phyloP scores from a whole-genome alignment of 495 filamentous ascomycete species.

The Tetracladium setigerum region DNA sequence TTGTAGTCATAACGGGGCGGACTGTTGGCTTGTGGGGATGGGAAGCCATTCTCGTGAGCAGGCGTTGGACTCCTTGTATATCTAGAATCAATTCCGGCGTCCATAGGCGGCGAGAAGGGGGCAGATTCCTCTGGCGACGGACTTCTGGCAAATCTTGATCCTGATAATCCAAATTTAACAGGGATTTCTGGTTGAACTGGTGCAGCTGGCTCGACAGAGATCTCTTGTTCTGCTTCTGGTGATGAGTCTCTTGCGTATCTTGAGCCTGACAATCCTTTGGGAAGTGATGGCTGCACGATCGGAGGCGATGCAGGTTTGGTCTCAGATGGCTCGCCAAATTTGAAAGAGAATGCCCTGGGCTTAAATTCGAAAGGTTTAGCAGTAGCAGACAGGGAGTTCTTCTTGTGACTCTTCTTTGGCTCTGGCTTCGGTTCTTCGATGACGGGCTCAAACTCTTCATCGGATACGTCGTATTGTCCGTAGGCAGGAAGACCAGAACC shows the following conservation, averaged over 20 bases:
- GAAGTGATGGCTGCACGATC: constrained; percentile 20
- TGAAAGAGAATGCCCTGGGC: constrained; percentile 29
- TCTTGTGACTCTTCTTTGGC: constrained; percentile 28
- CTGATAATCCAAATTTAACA: constrained; percentile 23
- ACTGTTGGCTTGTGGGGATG: background rate
- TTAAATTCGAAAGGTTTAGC: constrained; percentile 62
- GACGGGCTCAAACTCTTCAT: constrained; percentile 14
- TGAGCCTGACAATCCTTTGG: constrained; percentile 31
- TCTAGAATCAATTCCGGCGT: no score
- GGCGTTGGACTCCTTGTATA: background rate
- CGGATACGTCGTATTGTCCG: constrained; percentile 7
- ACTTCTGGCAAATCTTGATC: constrained; percentile 33
- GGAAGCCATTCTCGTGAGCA: background rate
- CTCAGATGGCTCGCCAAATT: constrained; percentile 22
- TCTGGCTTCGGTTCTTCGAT: constrained; percentile 21
- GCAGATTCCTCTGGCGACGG: constrained; percentile 21
- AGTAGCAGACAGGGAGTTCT: constrained; percentile 56
- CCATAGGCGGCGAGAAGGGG: no score
- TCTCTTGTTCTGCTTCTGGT: constrained; percentile 24
- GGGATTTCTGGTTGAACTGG: constrained; percentile 24
- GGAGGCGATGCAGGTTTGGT: constrained; percentile 12
- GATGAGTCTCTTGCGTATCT: constrained; percentile 32
- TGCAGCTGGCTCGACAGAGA: constrained; percentile 15
- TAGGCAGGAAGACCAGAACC: constrained; percentile 22
- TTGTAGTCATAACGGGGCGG: background rate